Evolutionary conservation across 495 filamentous ascomycete species (phyloP).

Genomic region (Pyrenopolyporus hunteri): DNA sequence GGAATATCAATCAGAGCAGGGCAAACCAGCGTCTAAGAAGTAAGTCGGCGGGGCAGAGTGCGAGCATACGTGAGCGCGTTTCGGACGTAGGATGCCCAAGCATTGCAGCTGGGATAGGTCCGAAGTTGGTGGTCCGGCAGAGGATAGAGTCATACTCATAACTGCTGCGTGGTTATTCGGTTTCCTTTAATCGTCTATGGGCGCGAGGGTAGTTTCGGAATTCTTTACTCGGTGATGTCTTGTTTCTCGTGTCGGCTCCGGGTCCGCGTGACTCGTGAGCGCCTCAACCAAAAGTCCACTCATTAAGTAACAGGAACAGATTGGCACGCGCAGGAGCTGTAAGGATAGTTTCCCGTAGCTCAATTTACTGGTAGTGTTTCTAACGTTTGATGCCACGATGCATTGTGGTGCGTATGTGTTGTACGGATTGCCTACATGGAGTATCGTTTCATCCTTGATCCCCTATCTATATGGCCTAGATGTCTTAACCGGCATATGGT

Average conservation of each 20-base stretch:
- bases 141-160: slow-evolving; percentile 3
- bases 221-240: slow-evolving; percentile 11
- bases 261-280: slow-evolving; percentile 1
- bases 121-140: no score
- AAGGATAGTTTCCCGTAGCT: slow-evolving; percentile 29
- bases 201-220: not conserved
- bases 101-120: no score
- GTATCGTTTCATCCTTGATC: no score
- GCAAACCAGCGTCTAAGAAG: slow-evolving; percentile 43
- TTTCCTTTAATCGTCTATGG: not conserved
- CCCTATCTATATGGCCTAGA: no score
- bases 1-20: slow-evolving; percentile 66
- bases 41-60: no score
- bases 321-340: slow-evolving; percentile 30
- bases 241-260: slow-evolving; percentile 2
- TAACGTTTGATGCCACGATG: not conserved
- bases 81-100: no score
- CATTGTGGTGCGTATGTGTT: not conserved
- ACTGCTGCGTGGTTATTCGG: slow-evolving; percentile 15
- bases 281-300: slow-evolving; percentile 30
- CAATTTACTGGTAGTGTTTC: slow-evolving; percentile 23
- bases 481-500: no score
- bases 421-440: not conserved
- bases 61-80: no score
- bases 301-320: slow-evolving; percentile 37